Percentiles rank a stretch among this genome's conserved stretches.
Conservation (phyloP, 768 basidiomycete species). For the Mycena floridula region DNA sequence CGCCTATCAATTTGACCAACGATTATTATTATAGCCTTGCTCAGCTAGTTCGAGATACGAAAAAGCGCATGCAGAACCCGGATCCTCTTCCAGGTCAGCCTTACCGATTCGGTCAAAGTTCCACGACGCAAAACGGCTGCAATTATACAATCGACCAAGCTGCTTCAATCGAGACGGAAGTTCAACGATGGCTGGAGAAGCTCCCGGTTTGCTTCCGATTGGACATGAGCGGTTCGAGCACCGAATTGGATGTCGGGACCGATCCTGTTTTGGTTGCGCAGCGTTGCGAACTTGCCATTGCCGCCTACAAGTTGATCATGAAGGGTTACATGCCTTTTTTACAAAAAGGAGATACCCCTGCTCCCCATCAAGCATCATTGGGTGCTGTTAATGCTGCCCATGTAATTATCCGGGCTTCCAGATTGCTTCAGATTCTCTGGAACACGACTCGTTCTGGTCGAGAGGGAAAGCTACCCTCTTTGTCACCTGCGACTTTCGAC, state of each 20-base stretch:
- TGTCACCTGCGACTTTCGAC: constrained; percentile 40
- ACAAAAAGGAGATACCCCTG: constrained; percentile 14
- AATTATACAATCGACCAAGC: constrained; percentile 61
- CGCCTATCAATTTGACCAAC: too few relatives aligned
- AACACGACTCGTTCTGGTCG: constrained; percentile 13
- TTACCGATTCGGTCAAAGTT: constrained; percentile 10
- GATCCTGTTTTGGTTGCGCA: constrained; percentile 40
- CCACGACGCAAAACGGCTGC: constrained; percentile 23
- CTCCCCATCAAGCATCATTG: constrained; percentile 44
- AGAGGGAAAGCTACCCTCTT: constrained; percentile 8
- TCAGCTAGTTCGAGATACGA: constrained; percentile 56
- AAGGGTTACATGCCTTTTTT: constrained; percentile 68
- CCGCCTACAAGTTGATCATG: constrained; percentile 55
- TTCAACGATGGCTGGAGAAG: constrained; percentile 45
- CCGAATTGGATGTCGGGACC: constrained; percentile 10
- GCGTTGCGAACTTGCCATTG: constrained; percentile 53
- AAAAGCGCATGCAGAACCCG: constrained; percentile 40
- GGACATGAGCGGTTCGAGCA: constrained; percentile 21
- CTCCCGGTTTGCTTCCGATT: constrained; percentile 48
- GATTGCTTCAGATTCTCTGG: constrained; percentile 34
- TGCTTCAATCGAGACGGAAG: constrained; percentile 46
- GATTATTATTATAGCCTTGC: constrained; percentile 38
- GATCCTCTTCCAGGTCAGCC: constrained; percentile 7
- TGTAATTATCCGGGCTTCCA: constrained; percentile 47
- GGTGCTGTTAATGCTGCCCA: constrained; percentile 65